Conservation (phyloP, 2,329 filamentous ascomycete genomes). For the Alternaria panax region DNA sequence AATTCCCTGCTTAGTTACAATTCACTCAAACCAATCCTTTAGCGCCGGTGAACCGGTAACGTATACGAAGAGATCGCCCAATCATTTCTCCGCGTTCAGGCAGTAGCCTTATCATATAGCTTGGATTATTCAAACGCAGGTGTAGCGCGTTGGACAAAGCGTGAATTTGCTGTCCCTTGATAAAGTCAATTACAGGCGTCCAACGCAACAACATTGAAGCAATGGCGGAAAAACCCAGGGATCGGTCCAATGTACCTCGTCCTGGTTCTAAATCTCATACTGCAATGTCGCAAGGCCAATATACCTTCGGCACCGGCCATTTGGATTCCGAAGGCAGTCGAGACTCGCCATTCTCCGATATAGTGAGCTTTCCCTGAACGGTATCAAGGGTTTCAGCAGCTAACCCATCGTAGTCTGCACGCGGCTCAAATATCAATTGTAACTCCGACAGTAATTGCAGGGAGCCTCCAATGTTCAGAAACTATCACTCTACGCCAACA, state of each 20-base stretch:
- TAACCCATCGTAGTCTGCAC: not conserved
- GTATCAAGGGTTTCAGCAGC: not conserved
- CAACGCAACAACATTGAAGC: not conserved
- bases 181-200: not conserved
- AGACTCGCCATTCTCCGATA: not conserved
- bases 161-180: not conserved
- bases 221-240: not conserved
- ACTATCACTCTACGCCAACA: not conserved
- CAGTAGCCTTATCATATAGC: constrained; percentile 35
- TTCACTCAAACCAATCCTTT: not conserved
- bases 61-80: no score
- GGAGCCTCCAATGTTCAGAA: not conserved
- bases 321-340: not conserved
- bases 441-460: not conserved
- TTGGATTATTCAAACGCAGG: constrained; percentile 20
- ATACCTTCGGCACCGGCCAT: not conserved
- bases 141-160: not conserved
- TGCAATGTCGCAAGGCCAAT: not conserved
- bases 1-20: no score
- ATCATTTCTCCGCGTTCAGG: not conserved
- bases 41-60: no score
- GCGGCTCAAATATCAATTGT: no score
- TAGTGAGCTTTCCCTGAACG: not conserved
- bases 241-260: not conserved
- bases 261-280: not conserved